These are phyloP conservation scores for Anastatica hierochuntica DNA, from an alignment of 345 rosid genomes.

Conservation along the genomic window DNA sequence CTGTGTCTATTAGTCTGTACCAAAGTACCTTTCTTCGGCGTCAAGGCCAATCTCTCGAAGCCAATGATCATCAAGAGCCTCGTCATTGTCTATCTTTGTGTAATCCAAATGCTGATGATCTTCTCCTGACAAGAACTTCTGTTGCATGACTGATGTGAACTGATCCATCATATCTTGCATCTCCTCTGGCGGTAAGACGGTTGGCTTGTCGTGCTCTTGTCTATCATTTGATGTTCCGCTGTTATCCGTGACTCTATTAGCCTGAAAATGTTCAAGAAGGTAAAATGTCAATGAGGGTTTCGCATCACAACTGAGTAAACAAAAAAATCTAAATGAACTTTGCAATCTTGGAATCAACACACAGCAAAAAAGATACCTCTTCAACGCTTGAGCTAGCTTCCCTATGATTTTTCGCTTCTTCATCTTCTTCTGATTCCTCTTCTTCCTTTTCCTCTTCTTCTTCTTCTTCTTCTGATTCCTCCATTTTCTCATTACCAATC, in stretches of 20 bases:
- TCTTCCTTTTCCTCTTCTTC: slow-evolving; percentile 37
- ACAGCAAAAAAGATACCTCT: slow-evolving; percentile 12
- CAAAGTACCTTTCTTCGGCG: slow-evolving; percentile 91
- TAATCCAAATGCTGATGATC: slow-evolving; percentile 79
- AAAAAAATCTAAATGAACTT: background rate
- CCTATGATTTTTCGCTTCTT: background rate
- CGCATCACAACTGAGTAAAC: background rate
- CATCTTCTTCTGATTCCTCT: slow-evolving; percentile 22
- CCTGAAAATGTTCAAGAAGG: slow-evolving; percentile 6
- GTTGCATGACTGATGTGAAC: slow-evolving; percentile 72
- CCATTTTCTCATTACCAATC: slow-evolving; percentile 57
- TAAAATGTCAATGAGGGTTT: background rate
- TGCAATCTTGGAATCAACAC: background rate
- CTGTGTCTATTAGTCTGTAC: slow-evolving; percentile 26
- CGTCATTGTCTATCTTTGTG: slow-evolving; percentile 75
- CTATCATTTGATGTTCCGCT: background rate
- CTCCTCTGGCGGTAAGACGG: slow-evolving; percentile 43
- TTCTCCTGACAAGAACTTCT: slow-evolving; percentile 83
- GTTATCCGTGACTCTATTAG: background rate
- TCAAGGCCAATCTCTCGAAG: slow-evolving; percentile 59
- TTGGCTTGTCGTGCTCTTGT: slow-evolving; percentile 12
- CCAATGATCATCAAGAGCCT: slow-evolving; percentile 93
- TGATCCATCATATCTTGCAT: slow-evolving; percentile 82
- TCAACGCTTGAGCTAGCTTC: slow-evolving; percentile 16
- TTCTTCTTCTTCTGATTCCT: slow-evolving; percentile 45